Base-by-base conservation (phyloP, 1,284 basidiomycete genomes). In the Grifola frondosa region DNA sequence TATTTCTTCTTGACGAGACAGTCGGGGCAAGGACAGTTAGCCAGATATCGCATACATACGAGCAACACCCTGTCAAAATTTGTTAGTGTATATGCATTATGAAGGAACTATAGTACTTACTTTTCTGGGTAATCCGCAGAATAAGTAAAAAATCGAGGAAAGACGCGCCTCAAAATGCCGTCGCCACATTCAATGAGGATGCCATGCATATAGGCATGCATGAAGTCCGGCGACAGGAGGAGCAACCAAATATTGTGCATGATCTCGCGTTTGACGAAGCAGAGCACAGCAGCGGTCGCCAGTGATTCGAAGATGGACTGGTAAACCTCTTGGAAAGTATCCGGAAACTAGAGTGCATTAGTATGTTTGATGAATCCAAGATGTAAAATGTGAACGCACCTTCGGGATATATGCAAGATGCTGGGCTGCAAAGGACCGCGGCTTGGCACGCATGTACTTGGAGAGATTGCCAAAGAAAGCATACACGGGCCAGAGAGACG, bases 111-210 rank as follows among this genome's bases (percentile, higher is more conserved):
- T 37, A 8, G n/a, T 20, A 43, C 54, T 20, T 36, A 58, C 54
- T 54, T 54, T 36, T 59, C 55, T 1, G 53, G 49, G 54, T 69
- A 71, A 47, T 71, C 68, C 0, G 65, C 53, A 1, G 48, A 52
- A 22, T 59, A 55, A 0, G 38, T 47, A 25, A 59, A 48, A 2
- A 57, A 19, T 1, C 53, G 40, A 7, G 55, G 57, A 29, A 51
- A 57, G 5, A 57, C 11, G 1, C 49, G 39, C 2, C 55, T 45
- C 1, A 15, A 2, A 15, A 59, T 28, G 7, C 49, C 48, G 29
- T 59, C 55, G 2, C 23, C 40, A 22, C 52, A 58, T n/a, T 48
- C 34, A 6, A 66, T 50, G 3, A 65, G 41, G 13, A 61, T 57
- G 0, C 63, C 60, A 32, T 64, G 56, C 3, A 25, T 44, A 37